Conservation (phyloP, 2,329 filamentous ascomycete genomes). For the Herpotrichia juniperi region DNA sequence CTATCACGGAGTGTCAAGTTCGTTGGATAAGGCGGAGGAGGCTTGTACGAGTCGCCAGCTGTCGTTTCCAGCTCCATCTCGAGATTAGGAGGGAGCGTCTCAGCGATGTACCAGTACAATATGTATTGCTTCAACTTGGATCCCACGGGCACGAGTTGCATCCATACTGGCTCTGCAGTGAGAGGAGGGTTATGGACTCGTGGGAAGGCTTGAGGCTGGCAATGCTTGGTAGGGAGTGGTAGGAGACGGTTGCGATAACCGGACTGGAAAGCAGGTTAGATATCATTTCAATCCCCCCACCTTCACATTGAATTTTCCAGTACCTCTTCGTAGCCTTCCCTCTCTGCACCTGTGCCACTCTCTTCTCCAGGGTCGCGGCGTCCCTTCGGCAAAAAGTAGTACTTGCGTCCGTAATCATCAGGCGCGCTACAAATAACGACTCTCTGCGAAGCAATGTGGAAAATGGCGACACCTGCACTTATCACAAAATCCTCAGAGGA, state of each 20-base stretch:
- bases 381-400: constrained; percentile 59
- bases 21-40: constrained; percentile 45
- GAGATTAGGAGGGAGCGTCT: constrained; percentile 50
- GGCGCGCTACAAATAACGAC: constrained; percentile 57
- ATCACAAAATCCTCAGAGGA: constrained; percentile 38
- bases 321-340: constrained; percentile 59
- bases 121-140: constrained; percentile 47
- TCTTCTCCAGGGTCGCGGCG: constrained; percentile 55
- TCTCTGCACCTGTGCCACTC: constrained; percentile 49
- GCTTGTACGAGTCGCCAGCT: constrained; percentile 38
- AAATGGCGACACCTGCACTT: constrained; percentile 56
- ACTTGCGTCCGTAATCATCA: constrained; percentile 35
- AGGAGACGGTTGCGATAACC: constrained; percentile 58
- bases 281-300: too few species aligned
- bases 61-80: constrained; percentile 32
- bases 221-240: constrained; percentile 51
- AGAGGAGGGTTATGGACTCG: constrained; percentile 24
- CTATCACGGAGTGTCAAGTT: constrained; percentile 46
- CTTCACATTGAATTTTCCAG: neutral
- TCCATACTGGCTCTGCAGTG: constrained; percentile 54
- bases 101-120: constrained; percentile 55
- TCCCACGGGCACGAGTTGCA: constrained; percentile 50
- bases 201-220: constrained; percentile 50
- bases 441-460: constrained; percentile 53
- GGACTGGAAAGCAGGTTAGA: constrained; percentile 33